Evolutionary conservation across 768 basidiomycete genomes (phyloP).

Genomic region (Naganishia kalamii): DNA sequence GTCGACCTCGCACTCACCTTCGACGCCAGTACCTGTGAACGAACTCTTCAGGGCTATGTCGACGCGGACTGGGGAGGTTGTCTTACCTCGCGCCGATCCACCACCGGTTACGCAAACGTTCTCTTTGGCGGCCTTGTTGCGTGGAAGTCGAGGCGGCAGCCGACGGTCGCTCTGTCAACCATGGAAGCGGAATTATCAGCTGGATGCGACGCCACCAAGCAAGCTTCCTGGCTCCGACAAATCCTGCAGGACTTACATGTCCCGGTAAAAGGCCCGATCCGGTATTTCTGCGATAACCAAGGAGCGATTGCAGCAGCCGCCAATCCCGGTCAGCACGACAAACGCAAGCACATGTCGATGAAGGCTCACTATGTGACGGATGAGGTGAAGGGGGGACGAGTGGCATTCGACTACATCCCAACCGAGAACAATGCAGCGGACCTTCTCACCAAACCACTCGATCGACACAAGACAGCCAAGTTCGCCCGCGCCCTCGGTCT

Average conservation of each 20-base stretch:
- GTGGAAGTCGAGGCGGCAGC: slow-evolving; percentile 48
- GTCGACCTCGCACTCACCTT: slow-evolving; percentile 21
- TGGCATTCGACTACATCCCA: neutral
- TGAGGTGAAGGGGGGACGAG: slow-evolving; percentile 4
- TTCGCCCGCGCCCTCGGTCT: neutral
- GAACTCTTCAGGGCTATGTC: slow-evolving; percentile 17
- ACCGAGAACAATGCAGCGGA: neutral
- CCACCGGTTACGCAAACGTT: slow-evolving; percentile 46
- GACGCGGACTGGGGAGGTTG: slow-evolving; percentile 43
- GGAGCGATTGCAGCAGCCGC: slow-evolving; percentile 31
- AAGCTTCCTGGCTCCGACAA: slow-evolving; percentile 17
- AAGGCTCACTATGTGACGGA: slow-evolving; percentile 48
- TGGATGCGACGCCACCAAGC: slow-evolving; percentile 36
- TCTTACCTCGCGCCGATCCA: slow-evolving; percentile 30
- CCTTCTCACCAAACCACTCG: neutral
- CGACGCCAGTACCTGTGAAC: neutral
- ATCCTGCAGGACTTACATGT: slow-evolving; percentile 6
- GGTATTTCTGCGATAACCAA: neutral
- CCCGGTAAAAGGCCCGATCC: neutral
- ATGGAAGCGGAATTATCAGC: no score
- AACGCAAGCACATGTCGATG: slow-evolving; percentile 51
- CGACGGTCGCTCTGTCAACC: slow-evolving; percentile 49
- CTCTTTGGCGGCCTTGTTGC: slow-evolving; percentile 43
- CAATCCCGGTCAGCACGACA: slow-evolving; percentile 45
- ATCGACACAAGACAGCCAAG: neutral